Evolutionary conservation across 257 asterid species (phyloP).

Genomic region (Jaltomata sinuosa): DNA sequence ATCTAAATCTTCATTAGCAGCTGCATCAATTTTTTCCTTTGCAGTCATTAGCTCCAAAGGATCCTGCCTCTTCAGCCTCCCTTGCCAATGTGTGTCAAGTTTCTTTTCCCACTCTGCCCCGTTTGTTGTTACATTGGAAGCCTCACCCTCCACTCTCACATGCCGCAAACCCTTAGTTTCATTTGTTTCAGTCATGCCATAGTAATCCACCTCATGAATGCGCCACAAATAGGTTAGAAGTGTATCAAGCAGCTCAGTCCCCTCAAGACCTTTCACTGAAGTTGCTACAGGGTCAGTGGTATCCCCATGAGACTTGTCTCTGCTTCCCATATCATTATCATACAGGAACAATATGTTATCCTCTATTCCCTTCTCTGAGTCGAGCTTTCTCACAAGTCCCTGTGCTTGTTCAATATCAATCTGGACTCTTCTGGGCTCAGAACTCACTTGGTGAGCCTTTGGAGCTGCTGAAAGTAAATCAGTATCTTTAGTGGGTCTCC

Average conservation of each 20-base stretch:
- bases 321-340: conserved; percentile 61
- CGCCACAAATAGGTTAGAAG: conserved; percentile 94
- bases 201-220: conserved; percentile 87
- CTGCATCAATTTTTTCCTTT: conserved; percentile 83
- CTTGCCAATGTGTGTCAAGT: conserved; percentile 75
- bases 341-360: conserved; percentile 62
- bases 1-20: conserved; percentile 75
- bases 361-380: conserved; percentile 72
- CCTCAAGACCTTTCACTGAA: conserved; percentile 85
- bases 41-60: conserved; percentile 87
- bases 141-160: conserved; percentile 60
- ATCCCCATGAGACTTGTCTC: conserved; percentile 72
- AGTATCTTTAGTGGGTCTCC: conserved; percentile 46
- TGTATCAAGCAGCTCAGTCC: conserved; percentile 86
- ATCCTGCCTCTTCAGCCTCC: conserved; percentile 76
- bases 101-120: conserved; percentile 83
- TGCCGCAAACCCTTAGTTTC: conserved; percentile 90
- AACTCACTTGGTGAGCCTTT: conserved; percentile 73
- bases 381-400: conserved; percentile 73
- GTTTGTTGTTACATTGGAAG: conserved; percentile 26
- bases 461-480: conserved; percentile 58
- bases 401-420: conserved; percentile 68
- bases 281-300: conserved; percentile 73
- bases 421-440: conserved; percentile 72
- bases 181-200: conserved; percentile 68